A percentile compares a stretch with the other conserved stretches of the same genome.
These are phyloP conservation scores for Monilinia laxa DNA, from an alignment of 2,329 filamentous ascomycete species.

Conservation along the genomic window DNA sequence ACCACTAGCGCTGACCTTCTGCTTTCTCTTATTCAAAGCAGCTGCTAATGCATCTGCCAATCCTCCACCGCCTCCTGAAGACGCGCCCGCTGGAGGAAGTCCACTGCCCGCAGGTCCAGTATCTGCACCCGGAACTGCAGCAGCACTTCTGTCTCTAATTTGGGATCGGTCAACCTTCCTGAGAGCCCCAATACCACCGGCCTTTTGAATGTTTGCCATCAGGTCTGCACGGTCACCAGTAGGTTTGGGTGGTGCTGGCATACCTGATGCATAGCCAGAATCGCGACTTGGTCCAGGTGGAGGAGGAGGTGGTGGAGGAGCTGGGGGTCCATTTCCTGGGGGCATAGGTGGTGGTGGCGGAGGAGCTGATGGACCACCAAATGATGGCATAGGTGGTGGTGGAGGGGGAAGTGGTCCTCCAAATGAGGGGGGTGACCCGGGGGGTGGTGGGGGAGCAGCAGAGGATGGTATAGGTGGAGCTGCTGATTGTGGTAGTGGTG, in stretches of 20 bases:
- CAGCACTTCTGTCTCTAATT: constrained; percentile 70
- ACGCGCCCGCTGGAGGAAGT: constrained; percentile 52
- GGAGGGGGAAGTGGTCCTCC: constrained; percentile 47
- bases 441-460: constrained; percentile 42
- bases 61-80: constrained; percentile 58
- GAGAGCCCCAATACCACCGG: constrained; percentile 64
- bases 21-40: constrained; percentile 78
- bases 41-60: constrained; percentile 82
- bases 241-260: constrained; percentile 48
- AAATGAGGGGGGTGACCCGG: constrained; percentile 37
- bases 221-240: constrained; percentile 57
- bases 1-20: constrained; percentile 95
- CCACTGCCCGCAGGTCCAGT: constrained; percentile 53
- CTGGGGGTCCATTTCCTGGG: constrained; percentile 41
- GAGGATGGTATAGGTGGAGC: constrained; percentile 43
- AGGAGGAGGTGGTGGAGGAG: constrained; percentile 53
- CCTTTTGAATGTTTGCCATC: constrained; percentile 69
- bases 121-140: constrained; percentile 56
- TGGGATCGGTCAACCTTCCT: constrained; percentile 72
- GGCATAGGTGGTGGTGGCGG: constrained; percentile 47
- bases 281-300: constrained; percentile 56
- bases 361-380: constrained; percentile 47
- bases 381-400: constrained; percentile 36
- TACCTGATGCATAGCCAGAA: constrained; percentile 51
- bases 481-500: constrained; percentile 41